Conservation (phyloP, 169 alveolate species). For the Cystoisospora suis region DNA sequence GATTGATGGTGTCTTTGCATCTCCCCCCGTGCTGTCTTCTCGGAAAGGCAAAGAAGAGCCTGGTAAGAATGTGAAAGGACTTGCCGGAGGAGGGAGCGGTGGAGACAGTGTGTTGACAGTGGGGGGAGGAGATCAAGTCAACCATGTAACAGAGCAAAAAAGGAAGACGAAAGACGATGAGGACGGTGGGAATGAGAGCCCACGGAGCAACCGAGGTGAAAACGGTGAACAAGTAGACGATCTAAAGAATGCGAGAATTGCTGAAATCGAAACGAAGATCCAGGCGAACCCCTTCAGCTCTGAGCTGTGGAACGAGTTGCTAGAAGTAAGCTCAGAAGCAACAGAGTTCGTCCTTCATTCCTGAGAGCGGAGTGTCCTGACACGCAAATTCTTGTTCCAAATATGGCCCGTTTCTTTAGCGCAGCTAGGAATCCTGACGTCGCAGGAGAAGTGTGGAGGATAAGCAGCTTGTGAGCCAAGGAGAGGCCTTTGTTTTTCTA, state of each 20-base stretch:
- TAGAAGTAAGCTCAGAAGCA: conserved; percentile 18
- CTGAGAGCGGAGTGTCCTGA: too few relatives aligned
- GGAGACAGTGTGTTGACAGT: neutral
- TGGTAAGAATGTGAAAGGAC: neutral
- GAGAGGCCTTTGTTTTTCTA: too few relatives aligned
- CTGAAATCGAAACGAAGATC: conserved; percentile 5
- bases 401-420: too few relatives aligned
- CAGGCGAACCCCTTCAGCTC: conserved; percentile 39
- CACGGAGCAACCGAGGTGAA: neutral
- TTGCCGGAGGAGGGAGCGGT: neutral
- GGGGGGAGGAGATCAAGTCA: too few relatives aligned
- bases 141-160: too few relatives aligned
- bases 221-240: too few relatives aligned
- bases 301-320: conserved; percentile 32
- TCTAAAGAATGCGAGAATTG: too few relatives aligned
- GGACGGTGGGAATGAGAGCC: neutral
- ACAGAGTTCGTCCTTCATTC: too few relatives aligned
- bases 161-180: neutral
- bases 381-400: too few relatives aligned
- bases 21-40: neutral
- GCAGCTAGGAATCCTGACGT: too few relatives aligned
- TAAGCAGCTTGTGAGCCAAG: too few relatives aligned
- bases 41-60: neutral
- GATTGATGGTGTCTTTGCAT: neutral
- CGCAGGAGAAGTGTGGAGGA: too few relatives aligned